Percentiles rank a stretch among this genome's conserved stretches.
phyloP scores from a whole-genome alignment of 495 filamentous ascomycete genomes.

The Bombardia bombarda region DNA sequence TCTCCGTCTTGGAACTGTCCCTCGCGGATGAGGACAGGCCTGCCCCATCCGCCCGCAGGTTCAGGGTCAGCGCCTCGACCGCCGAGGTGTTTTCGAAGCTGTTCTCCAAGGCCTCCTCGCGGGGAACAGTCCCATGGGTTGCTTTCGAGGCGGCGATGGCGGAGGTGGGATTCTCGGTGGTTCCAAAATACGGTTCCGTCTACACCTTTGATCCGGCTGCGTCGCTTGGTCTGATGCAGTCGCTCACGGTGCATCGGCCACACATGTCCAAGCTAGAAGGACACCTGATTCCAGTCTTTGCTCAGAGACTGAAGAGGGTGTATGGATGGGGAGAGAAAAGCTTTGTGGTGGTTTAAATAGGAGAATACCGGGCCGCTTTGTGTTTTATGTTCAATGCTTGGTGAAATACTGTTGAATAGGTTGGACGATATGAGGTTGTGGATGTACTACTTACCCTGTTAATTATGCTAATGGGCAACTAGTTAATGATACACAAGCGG shows the following conservation, averaged over 20 bases:
- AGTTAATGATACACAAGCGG: no score
- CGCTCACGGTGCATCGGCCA: slow-evolving; percentile 19
- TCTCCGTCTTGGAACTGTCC: not conserved
- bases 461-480: no score
- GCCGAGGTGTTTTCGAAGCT: slow-evolving; percentile 24
- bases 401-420: no score
- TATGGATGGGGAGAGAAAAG: slow-evolving; percentile 19
- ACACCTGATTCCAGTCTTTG: slow-evolving; percentile 6
- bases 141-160: slow-evolving; percentile 29
- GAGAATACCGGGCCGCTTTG: no score
- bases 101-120: slow-evolving; percentile 16
- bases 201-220: slow-evolving; percentile 20
- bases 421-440: no score
- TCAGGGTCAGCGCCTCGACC: slow-evolving; percentile 18
- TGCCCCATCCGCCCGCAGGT: not conserved
- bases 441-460: no score
- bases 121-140: slow-evolving; percentile 25
- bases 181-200: slow-evolving; percentile 18
- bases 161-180: slow-evolving; percentile 22
- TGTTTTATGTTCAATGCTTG: no score
- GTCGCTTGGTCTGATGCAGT: slow-evolving; percentile 6
- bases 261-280: slow-evolving; percentile 20
- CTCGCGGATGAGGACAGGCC: no score
- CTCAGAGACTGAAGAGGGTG: slow-evolving; percentile 11
- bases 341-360: slow-evolving; percentile 10